Evolutionary conservation across 2,329 filamentous ascomycete species (phyloP), one percentile per base, ranked within the genome.

Genomic region (Zelopaecilomyces penicillatus): DNA sequence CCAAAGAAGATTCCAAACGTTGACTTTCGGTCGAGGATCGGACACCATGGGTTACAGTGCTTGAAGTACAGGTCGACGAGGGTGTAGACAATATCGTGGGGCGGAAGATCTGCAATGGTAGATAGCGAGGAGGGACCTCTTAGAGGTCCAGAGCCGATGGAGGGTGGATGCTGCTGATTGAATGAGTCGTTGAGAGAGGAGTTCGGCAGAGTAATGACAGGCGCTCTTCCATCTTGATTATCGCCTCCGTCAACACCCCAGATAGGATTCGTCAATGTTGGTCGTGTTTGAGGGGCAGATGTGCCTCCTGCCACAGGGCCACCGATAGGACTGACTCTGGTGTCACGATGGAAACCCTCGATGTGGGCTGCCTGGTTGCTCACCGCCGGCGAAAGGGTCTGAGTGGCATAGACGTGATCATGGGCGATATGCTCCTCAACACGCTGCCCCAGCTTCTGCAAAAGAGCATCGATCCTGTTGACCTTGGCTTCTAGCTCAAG

Each of bases 31-130:
- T 70, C 67, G 8, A 70, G 61, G 9, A 70, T 68, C 0, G 67
- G 67, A 41, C 67, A 70, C 78, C 78, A 82, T 0, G 77, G 76
- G 52, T 80, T 80, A 56, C 78, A 75, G 56, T 82, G 76, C 52
- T 78, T 79, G 64, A 82, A 81, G 59, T 78, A 82, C 6, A 81
- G 63, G 48, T 80, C 76, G 11, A 78, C 75, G 2, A 82, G 62
- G 3, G 72, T 74, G 48, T 80, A 81, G 4, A 80, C 59, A 9
- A 81, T 65, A 50, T 81, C 77, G 49, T 80, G 77, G 0, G 78
- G 75, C 3, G 78, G 78, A 1, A 81, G 69, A 43, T 80, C 65
- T 56, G 54, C 66, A 51, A 55, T 73, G 57, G 62, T 62, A 11
- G 62, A 58, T n/a, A 64, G 50, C 5, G 60, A 52, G 0, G 60